These are phyloP conservation scores for Lentinus tigrinus DNA, from an alignment of 768 basidiomycete genomes.

Conservation along the genomic window DNA sequence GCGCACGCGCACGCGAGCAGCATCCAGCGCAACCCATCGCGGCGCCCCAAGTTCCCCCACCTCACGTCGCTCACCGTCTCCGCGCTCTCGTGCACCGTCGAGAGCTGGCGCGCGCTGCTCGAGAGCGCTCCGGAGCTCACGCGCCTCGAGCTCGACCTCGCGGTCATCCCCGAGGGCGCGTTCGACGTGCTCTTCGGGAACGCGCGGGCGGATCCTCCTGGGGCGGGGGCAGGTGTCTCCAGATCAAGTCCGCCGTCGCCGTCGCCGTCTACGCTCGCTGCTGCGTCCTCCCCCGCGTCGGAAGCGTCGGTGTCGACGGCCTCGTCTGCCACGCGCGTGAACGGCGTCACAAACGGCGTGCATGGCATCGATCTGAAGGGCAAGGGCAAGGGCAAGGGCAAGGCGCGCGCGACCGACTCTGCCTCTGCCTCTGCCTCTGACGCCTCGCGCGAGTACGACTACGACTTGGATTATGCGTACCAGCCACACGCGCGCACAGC, in stretches of 20 bases:
- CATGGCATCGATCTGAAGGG: not conserved
- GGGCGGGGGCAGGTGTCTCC: not conserved
- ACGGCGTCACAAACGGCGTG: not conserved
- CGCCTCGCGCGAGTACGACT: not conserved
- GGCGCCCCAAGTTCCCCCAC: constrained; percentile 20
- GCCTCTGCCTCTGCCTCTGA: not conserved
- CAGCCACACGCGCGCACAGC: not conserved
- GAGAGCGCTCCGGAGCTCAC: constrained; percentile 34
- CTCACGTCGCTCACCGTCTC: constrained; percentile 27
- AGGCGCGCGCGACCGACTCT: not conserved
- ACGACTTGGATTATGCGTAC: not conserved
- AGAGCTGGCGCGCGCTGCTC: constrained; percentile 26
- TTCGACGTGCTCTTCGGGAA: constrained; percentile 16
- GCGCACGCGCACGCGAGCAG: not conserved
- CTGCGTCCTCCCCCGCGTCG: not conserved
- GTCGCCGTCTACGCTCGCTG: no score
- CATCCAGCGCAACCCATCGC: not conserved
- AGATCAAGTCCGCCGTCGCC: not conserved
- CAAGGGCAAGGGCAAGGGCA: constrained; percentile 4
- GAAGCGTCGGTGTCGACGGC: not conserved
- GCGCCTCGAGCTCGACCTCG: constrained; percentile 44
- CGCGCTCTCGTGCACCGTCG: constrained; percentile 22
- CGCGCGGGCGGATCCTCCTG: not conserved
- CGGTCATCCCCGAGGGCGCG: constrained; percentile 27
- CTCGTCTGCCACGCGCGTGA: not conserved